Percentiles rank a stretch among this genome's conserved stretches.
Conservation (phyloP, 225 moss, liverwort and hornwort species). For the Pleurozium schreberi region DNA sequence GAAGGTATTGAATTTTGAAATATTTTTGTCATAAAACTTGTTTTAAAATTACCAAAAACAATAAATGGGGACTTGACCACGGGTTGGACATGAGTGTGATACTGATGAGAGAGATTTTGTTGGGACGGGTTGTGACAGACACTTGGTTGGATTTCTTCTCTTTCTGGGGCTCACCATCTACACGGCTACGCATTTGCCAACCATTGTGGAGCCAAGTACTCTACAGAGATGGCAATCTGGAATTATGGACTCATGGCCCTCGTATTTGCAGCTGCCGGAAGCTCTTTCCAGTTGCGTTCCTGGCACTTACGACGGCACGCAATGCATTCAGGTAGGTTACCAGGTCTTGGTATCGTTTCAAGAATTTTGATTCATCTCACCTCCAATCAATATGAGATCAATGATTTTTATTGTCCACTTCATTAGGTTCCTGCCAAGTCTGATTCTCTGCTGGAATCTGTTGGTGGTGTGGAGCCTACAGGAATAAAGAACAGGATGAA, state of each 20-base stretch:
- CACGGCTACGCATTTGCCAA: slow-evolving; percentile 51
- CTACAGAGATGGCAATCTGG: slow-evolving; percentile 27
- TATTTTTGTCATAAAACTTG: background rate
- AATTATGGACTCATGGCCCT: slow-evolving; percentile 53
- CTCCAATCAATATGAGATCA: background rate
- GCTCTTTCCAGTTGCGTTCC: slow-evolving; percentile 42
- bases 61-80: background rate
- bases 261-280: slow-evolving; percentile 56
- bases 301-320: slow-evolving; percentile 20
- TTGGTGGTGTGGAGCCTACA: background rate
- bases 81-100: background rate
- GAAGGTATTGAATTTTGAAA: background rate
- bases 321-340: slow-evolving; percentile 24
- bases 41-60: too few relatives aligned
- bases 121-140: slow-evolving; percentile 31
- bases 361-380: background rate
- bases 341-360: background rate
- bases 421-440: background rate
- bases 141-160: slow-evolving; percentile 78
- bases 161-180: slow-evolving; percentile 76
- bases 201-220: slow-evolving; percentile 36
- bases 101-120: background rate
- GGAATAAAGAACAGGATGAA: background rate
- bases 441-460: background rate
- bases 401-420: background rate